Evolutionary conservation across 73 alveolate species (phyloP), one percentile per base, ranked within the genome.

Genomic region (Tetrahymena thermophila): DNA sequence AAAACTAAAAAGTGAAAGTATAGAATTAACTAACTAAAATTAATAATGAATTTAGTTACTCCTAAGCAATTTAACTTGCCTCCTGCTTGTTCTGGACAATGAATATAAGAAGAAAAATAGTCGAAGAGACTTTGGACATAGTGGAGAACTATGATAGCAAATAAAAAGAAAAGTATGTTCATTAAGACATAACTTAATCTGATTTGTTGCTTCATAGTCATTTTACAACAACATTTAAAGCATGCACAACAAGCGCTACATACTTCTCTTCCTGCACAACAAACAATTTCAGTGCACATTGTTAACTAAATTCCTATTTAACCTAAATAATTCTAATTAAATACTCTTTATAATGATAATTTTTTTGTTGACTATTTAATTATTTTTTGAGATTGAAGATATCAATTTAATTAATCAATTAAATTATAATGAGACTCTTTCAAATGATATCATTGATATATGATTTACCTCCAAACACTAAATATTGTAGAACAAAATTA

Each of bases 161-260:
- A 56, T 43, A 95, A 95, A 19, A 95, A 71, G 83, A 85, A 43
- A 19, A 44, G 21, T 37, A 85, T 43, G 89, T 95, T 95, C 40
- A 95, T 57, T 17, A 95, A 23, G 44, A 95, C 94, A 57, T 95
- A 95, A 71, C 89, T 71, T 42, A 71, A 71, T 71, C 89, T 71
- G 17, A 71, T 71, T 25, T 71, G 31, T 71, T 71, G 37, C 89
- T 71, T 71, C 89, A 71, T 71, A 3, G 89, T 71, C 89, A 71
- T 71, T 71, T 71, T 71, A 40, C 89, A 71, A 21, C 89, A 71
- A 34, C 89, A 71, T 71, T 71, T 71, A 71, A 71, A 71, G 89
- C 89, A 71, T 15, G 89, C 89, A 71, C 89, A 71, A 19, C 89
- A 71, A 28, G 89, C 89, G 11, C 89, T 71, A 19, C 89, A 71